Percentiles rank a stretch among this genome's conserved stretches.
phyloP scores from a whole-genome alignment of 2,329 filamentous ascomycete genomes.

The Tolypocladium paradoxum region DNA sequence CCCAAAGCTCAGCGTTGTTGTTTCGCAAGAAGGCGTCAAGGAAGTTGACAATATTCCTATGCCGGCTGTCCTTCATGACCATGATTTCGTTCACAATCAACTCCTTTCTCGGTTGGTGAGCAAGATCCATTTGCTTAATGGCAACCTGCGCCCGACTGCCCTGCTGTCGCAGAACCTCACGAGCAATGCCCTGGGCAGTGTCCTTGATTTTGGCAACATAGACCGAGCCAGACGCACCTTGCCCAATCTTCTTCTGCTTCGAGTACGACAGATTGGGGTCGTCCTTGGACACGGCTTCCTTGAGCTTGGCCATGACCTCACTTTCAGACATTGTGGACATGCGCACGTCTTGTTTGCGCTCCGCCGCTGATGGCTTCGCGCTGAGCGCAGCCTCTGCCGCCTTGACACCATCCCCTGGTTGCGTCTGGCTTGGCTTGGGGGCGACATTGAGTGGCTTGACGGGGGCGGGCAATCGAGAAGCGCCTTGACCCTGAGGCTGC shows the following conservation, averaged over 20 bases:
- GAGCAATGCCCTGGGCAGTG: constrained; percentile 73
- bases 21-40: constrained; percentile 93
- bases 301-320: constrained; percentile 93
- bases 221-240: constrained; percentile 94
- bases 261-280: constrained; percentile 92
- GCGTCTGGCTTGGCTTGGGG: constrained; percentile 44
- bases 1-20: constrained; percentile 92
- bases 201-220: constrained; percentile 96
- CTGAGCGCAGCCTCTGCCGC: constrained; percentile 83
- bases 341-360: constrained; percentile 83
- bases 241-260: constrained; percentile 99
- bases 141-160: constrained; percentile 82
- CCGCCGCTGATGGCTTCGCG: constrained; percentile 61
- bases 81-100: constrained; percentile 99
- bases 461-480: constrained; percentile 44
- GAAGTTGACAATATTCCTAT: constrained; percentile 98
- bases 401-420: constrained; percentile 60
- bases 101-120: constrained; percentile 94
- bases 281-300: constrained; percentile 90
- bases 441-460: constrained; percentile 75
- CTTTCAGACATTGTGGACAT: constrained; percentile 98
- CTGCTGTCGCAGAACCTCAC: constrained; percentile 67
- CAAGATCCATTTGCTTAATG: constrained; percentile 99
- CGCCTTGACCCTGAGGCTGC: constrained; percentile 32
- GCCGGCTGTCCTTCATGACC: constrained; percentile 98